These are phyloP conservation scores for Actinomortierella wolfii DNA, from an alignment of 371 early-diverging fungal species.

Conservation along the genomic window DNA sequence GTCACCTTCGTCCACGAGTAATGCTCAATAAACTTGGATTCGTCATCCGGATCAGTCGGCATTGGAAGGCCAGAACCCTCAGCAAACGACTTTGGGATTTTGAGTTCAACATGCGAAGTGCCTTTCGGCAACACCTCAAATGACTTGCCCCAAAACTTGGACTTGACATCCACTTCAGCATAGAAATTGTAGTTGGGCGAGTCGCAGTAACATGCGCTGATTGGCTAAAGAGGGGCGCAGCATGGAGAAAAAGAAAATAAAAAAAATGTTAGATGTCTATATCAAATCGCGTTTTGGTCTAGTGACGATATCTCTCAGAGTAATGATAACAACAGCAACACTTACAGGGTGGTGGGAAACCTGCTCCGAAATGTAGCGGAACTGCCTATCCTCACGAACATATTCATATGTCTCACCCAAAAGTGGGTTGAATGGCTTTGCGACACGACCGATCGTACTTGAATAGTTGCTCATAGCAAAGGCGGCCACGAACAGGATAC, in stretches of 20 bases:
- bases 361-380: slow-evolving; percentile 83
- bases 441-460: slow-evolving; percentile 72
- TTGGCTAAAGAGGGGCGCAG: slow-evolving; percentile 56
- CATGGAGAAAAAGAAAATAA: not conserved
- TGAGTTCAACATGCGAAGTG: slow-evolving; percentile 75
- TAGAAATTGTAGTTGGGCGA: slow-evolving; percentile 77
- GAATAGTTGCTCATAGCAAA: slow-evolving; percentile 87
- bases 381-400: slow-evolving; percentile 76
- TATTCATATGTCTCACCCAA: slow-evolving; percentile 89
- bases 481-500: slow-evolving; percentile 79
- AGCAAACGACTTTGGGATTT: slow-evolving; percentile 55
- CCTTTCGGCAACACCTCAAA: slow-evolving; percentile 80
- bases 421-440: slow-evolving; percentile 90
- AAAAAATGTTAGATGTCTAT: too few relatives aligned
- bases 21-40: slow-evolving; percentile 63
- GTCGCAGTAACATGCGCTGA: slow-evolving; percentile 84
- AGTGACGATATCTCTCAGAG: too few relatives aligned
- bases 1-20: slow-evolving; percentile 85
- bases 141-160: slow-evolving; percentile 83
- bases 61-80: slow-evolving; percentile 32
- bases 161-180: slow-evolving; percentile 78
- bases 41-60: slow-evolving; percentile 28
- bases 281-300: too few relatives aligned
- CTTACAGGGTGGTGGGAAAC: slow-evolving; percentile 84
- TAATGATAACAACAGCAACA: not conserved